Conservation (phyloP, 1,139 yeast genomes). For the Yamadazyma siamensis region DNA sequence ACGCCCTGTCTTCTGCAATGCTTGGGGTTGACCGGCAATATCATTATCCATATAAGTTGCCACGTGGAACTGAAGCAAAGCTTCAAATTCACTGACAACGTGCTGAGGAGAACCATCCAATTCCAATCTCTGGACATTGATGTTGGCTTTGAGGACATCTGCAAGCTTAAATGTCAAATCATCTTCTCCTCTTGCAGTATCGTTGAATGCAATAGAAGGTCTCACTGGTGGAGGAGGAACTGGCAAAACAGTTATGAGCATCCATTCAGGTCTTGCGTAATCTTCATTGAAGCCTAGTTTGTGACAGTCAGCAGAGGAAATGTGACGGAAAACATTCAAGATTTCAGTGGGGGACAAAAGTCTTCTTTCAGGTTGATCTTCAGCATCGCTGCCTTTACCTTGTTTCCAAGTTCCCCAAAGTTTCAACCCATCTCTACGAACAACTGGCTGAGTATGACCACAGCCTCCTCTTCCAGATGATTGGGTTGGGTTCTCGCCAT, state of each 20-base stretch:
- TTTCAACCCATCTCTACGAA: constrained; percentile 93
- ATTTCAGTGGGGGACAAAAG: constrained; percentile 86
- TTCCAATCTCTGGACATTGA: constrained; percentile 91
- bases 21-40: constrained; percentile 99
- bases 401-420: constrained; percentile 98
- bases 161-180: constrained; percentile 97
- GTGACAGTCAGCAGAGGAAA: constrained; percentile 76
- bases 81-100: constrained; percentile 94
- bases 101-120: constrained; percentile 99
- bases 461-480: constrained; percentile 87
- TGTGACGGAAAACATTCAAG: constrained; percentile 87
- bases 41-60: constrained; percentile 99
- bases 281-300: constrained; percentile 90
- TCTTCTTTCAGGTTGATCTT: constrained; percentile 92
- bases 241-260: constrained; percentile 92
- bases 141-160: constrained; percentile 93
- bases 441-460: constrained; percentile 94
- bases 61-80: constrained; percentile 92
- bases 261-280: constrained; percentile 98
- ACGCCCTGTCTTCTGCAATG: constrained; percentile 96
- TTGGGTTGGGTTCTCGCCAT: constrained; percentile 15
- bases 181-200: constrained; percentile 99
- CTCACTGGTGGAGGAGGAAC: constrained; percentile 99
- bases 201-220: constrained; percentile 96
- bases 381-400: constrained; percentile 54